phyloP scores from a whole-genome alignment of 257 asterid genomes.

The Phtheirospermum japonicum region DNA sequence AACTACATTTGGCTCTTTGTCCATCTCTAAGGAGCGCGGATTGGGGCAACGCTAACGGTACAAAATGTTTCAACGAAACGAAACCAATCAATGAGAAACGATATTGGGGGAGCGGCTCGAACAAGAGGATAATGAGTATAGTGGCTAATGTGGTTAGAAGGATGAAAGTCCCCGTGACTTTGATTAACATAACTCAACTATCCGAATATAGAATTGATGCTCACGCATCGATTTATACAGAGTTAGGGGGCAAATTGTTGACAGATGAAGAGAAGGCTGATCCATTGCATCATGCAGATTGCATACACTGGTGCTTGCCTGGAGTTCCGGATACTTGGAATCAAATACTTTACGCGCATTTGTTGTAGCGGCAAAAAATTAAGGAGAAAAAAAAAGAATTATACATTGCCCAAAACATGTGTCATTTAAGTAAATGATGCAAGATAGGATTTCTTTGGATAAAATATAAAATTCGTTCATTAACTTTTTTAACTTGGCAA shows the following conservation, averaged over 20 bases:
- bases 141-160: constrained; percentile 44
- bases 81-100: constrained; percentile 47
- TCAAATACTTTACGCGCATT: constrained; percentile 62
- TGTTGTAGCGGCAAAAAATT: too few relatives aligned
- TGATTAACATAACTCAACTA: constrained; percentile 74
- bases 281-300: constrained; percentile 70
- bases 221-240: constrained; percentile 69
- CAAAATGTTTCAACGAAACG: constrained; percentile 79
- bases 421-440: too few relatives aligned
- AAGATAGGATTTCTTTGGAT: too few relatives aligned
- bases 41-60: constrained; percentile 68
- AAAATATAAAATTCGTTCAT: too few relatives aligned
- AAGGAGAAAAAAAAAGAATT: too few relatives aligned
- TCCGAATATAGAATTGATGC: constrained; percentile 78
- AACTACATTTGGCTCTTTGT: too few relatives aligned
- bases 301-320: constrained; percentile 92
- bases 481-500: too few relatives aligned
- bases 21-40: constrained; percentile 53
- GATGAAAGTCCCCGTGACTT: constrained; percentile 67
- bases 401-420: too few relatives aligned
- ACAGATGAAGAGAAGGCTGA: constrained; percentile 62
- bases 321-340: constrained; percentile 94
- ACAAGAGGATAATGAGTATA: constrained; percentile 54
- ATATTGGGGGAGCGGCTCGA: constrained; percentile 80
- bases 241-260: constrained; percentile 68